A percentile compares a stretch with the other conserved stretches of the same genome.
Evolutionary conservation across 2,329 filamentous ascomycete genomes (phyloP).

Genomic region (Pezicula carpinea): DNA sequence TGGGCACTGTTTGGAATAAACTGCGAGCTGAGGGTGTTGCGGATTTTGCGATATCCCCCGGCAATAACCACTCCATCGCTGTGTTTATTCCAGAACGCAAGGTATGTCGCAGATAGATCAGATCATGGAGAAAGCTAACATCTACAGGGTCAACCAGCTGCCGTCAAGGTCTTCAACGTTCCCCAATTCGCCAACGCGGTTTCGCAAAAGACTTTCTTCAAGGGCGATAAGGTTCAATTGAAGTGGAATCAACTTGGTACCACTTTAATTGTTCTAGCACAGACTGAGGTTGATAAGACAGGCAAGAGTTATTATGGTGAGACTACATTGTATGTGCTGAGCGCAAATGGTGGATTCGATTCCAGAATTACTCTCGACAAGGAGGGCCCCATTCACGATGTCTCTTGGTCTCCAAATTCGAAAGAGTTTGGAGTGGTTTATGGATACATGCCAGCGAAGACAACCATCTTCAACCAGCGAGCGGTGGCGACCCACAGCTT

Average conservation of each 20-base stretch:
- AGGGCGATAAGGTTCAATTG: slow-evolving; percentile 96
- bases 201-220: slow-evolving; percentile 98
- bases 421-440: slow-evolving; percentile 98
- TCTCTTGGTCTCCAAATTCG: slow-evolving; percentile 96
- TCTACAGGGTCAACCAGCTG: slow-evolving; percentile 80
- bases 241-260: slow-evolving; percentile 97
- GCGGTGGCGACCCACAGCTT: slow-evolving; percentile 82
- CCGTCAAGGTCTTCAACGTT: slow-evolving; percentile 91
- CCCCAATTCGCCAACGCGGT: slow-evolving; percentile 78
- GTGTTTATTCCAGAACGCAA: slow-evolving; percentile 95
- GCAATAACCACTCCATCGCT: slow-evolving; percentile 85
- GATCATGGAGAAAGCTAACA: slow-evolving; percentile 14
- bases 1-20: slow-evolving; percentile 91
- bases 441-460: slow-evolving; percentile 98
- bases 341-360: slow-evolving; percentile 86
- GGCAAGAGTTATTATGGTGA: slow-evolving; percentile 99
- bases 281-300: slow-evolving; percentile 96
- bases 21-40: slow-evolving; percentile 84
- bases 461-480: slow-evolving; percentile 92
- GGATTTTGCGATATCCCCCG: slow-evolving; percentile 86
- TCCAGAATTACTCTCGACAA: slow-evolving; percentile 90
- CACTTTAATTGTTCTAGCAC: slow-evolving; percentile 86
- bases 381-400: slow-evolving; percentile 95
- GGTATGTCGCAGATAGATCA: slow-evolving; percentile 43
- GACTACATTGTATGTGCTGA: slow-evolving; percentile 93